These are phyloP conservation scores for Carallia brachiata DNA, from an alignment of 345 rosid genomes.

Conservation along the genomic window DNA sequence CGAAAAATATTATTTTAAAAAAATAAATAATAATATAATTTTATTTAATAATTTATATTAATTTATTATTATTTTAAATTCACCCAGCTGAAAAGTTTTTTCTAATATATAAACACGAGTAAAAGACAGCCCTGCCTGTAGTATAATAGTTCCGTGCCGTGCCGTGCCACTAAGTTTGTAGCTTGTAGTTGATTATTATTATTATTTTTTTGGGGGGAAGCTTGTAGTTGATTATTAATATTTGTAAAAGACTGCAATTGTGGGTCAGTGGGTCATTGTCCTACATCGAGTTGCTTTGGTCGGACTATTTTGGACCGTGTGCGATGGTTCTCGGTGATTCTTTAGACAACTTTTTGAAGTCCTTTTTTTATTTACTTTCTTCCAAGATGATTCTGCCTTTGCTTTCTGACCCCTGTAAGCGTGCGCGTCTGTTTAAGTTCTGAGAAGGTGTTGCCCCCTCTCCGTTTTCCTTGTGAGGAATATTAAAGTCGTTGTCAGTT, in stretches of 20 bases:
- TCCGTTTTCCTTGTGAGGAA: not conserved
- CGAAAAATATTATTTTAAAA: no score
- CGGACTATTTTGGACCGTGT: conserved; percentile 15
- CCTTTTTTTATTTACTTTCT: conserved; percentile 23
- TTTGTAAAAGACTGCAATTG: not conserved
- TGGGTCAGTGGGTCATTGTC: conserved; percentile 3
- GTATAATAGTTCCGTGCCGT: not conserved
- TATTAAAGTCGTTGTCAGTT: not conserved
- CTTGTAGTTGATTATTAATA: not conserved
- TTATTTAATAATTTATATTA: no score
- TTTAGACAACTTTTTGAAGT: conserved; percentile 6
- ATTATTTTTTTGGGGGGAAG: no score
- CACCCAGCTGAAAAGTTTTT: no score
- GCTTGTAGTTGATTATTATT: no score
- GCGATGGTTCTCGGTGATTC: conserved; percentile 6
- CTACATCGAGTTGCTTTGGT: not conserved
- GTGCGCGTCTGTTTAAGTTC: not conserved
- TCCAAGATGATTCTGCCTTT: conserved; percentile 19
- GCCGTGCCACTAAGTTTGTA: not conserved
- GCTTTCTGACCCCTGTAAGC: conserved; percentile 13
- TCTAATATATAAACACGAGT: no score
- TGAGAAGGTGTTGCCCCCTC: not conserved
- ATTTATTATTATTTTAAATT: no score
- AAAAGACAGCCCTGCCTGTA: not conserved
- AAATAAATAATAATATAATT: no score